Evolutionary conservation across 1,139 yeast genomes (phyloP), one percentile per base, ranked within the genome.

Genomic region (Blastobotrys capitulatus): DNA sequence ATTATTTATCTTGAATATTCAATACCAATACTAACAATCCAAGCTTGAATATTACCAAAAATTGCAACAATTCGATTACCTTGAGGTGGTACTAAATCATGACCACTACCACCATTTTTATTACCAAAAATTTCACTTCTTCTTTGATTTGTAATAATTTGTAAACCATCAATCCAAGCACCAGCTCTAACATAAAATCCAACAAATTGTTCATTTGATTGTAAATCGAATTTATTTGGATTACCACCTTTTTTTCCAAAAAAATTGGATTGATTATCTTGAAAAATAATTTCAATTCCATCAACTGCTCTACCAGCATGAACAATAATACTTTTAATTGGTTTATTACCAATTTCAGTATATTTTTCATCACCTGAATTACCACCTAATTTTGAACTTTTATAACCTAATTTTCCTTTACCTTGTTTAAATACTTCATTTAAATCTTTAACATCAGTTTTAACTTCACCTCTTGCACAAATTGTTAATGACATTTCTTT

Each of bases 141-240:
- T 26, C 64, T 54, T n/a, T 51, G 45, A 54, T 73, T 77, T 18
- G 95, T 79, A 7, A 78, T 64, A 34, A 83, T 65, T 60, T 86
- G 95, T 18, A 87, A 69, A 1, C 85, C 96, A 70, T 92, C 97
- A 15, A 92, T 72, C 97, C 97, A 92, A 1, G 77, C 82, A 6
- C 97, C 97, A 46, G 81, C 74, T 54, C 95, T 74, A 42, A 88
- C 70, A 49, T 76, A 74, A 51, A 89, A 72, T 38, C 83, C 84
- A 3, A 72, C 63, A 8, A 92, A 70, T 10, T 58, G 56, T 61
- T 90, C 96, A 34, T 80, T 86, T 0, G 66, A 67, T 2, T 70
- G 69, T 9, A 90, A 61, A 1, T 62, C 64, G 52, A 84, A 76
- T 47, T 85, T 94, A 0, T 82, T 65, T 51, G 75, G 82, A 44